Evolutionary conservation across 768 basidiomycete genomes (phyloP).

Genomic region (Mycena alexandri): DNA sequence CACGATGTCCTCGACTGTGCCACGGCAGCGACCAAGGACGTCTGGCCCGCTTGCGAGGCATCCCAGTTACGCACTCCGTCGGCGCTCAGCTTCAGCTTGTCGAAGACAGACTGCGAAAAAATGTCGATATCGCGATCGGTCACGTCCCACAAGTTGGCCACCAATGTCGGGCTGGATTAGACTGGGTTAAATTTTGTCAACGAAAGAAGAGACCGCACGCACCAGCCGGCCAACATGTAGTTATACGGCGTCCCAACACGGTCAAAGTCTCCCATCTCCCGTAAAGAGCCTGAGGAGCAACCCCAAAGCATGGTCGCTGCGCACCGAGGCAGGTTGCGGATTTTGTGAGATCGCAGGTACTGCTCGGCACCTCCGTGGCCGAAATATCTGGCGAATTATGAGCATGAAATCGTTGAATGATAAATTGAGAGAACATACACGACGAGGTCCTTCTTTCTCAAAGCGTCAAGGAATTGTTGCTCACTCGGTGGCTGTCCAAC

Average conservation of each 20-base stretch:
- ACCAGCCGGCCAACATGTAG: conserved; percentile 99
- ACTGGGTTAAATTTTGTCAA: conserved; percentile 7
- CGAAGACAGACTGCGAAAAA: conserved; percentile 87
- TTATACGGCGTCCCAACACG: conserved; percentile 91
- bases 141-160: conserved; percentile 98
- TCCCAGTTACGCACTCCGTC: conserved; percentile 44
- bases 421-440: conserved; percentile 70
- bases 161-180: conserved; percentile 80
- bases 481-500: conserved; percentile 83
- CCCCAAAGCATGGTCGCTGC: conserved; percentile 99
- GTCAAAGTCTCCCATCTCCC: conserved; percentile 96
- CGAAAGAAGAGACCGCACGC: conserved; percentile 49
- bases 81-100: conserved; percentile 68
- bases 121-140: conserved; percentile 98
- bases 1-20: conserved; percentile 83
- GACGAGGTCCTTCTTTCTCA: conserved; percentile 85
- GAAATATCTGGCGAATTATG: conserved; percentile 77
- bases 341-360: conserved; percentile 88
- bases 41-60: conserved; percentile 37
- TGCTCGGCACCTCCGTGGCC: conserved; percentile 98
- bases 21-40: conserved; percentile 80
- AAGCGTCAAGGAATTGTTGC: conserved; percentile 82
- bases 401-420: conserved; percentile 5
- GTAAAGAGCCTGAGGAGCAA: conserved; percentile 91
- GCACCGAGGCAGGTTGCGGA: conserved; percentile 85